Conservation (phyloP, 768 basidiomycete genomes). For the Tubosaeta sp. region DNA sequence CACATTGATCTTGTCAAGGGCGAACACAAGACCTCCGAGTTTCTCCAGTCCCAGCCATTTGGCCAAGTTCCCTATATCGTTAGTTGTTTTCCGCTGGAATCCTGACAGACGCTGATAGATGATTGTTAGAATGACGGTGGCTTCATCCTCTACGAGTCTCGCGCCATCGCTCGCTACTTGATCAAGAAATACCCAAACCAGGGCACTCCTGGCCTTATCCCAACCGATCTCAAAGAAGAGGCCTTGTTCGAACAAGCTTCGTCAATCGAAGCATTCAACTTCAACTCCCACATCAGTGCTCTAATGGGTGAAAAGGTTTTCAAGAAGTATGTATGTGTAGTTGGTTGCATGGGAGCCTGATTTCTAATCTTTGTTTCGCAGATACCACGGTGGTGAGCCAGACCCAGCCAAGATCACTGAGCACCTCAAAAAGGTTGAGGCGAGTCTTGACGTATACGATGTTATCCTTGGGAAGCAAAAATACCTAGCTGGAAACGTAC, state of each 20-base stretch:
- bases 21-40: slow-evolving; percentile 46
- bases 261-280: slow-evolving; percentile 50
- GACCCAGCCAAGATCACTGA: background rate
- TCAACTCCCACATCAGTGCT: slow-evolving; percentile 40
- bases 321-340: slow-evolving; percentile 33
- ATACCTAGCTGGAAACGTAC: slow-evolving; percentile 35
- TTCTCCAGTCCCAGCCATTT: slow-evolving; percentile 52
- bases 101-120: background rate
- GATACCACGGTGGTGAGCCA: background rate
- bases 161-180: slow-evolving; percentile 42
- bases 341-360: background rate
- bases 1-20: slow-evolving; percentile 37
- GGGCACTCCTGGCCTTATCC: slow-evolving; percentile 33
- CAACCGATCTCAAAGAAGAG: slow-evolving; percentile 29
- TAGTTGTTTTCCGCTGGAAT: background rate
- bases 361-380: background rate
- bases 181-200: slow-evolving; percentile 35
- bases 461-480: slow-evolving; percentile 31
- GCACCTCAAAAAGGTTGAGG: slow-evolving; percentile 26
- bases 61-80: slow-evolving; percentile 41
- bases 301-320: slow-evolving; percentile 44
- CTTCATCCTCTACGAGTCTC: slow-evolving; percentile 40
- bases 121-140: slow-evolving; percentile 34
- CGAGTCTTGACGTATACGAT: slow-evolving; percentile 30
- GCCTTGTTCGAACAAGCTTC: slow-evolving; percentile 51